These are phyloP conservation scores for Geranium rotundifolium DNA, from an alignment of 345 rosid species.

Conservation along the genomic window DNA sequence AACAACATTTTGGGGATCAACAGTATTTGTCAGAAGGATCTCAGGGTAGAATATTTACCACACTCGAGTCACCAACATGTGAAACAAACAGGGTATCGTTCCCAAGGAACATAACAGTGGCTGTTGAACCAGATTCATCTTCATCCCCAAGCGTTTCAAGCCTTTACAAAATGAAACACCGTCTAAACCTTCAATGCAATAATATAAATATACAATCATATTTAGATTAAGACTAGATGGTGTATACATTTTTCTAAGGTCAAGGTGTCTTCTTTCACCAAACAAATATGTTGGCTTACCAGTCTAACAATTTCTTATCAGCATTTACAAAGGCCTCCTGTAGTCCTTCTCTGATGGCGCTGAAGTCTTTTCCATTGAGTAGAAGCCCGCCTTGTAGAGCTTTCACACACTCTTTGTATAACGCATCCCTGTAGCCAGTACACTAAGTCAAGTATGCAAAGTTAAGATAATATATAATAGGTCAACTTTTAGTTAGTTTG, in stretches of 20 bases:
- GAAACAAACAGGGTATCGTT: conserved; percentile 46
- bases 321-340: conserved; percentile 52
- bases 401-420: conserved; percentile 65
- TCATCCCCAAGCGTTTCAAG: conserved; percentile 40
- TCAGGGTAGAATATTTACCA: conserved; percentile 31
- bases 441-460: conserved; percentile 4
- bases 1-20: background rate
- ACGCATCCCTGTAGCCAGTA: conserved; percentile 50
- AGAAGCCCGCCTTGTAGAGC: conserved; percentile 68
- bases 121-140: conserved; percentile 88
- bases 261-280: background rate
- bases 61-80: conserved; percentile 79
- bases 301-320: conserved; percentile 48
- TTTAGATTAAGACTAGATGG: conserved; percentile 3
- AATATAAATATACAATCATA: conserved; percentile 13
- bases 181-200: conserved; percentile 23
- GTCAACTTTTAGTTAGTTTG: too few relatives aligned
- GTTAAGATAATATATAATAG: background rate
- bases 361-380: conserved; percentile 44
- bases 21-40: background rate
- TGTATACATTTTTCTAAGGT: background rate
- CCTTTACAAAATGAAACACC: conserved; percentile 43
- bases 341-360: conserved; percentile 38
- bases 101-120: conserved; percentile 58
- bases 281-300: conserved; percentile 29